Evolutionary conservation across 179 eudicot species (phyloP), one percentile per base, ranked within the genome.

Genomic region (Sideroxylon spinosum): DNA sequence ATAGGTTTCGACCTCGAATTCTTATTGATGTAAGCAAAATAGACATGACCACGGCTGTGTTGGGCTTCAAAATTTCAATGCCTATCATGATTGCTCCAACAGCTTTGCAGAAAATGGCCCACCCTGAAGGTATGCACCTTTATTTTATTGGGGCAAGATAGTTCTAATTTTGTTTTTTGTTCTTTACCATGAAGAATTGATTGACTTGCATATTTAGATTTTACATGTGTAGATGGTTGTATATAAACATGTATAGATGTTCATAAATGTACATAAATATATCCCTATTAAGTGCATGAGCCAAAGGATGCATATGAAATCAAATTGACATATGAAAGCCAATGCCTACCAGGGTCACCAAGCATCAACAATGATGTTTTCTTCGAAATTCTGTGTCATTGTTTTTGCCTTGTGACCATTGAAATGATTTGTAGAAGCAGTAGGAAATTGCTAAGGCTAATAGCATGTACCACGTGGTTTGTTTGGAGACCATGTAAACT

Each of bases 11-110:
- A 32, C 97, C 97, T 79, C 93, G 97, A 71, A 84, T 93, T 73
- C 89, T 93, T 20, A 68, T 89, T 74, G 94, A 93, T 84, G 97
- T 91, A 52, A 88, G 88, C 88, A 79, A 84, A 6, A 87, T 93
- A 73, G 90, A 93, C 82, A 82, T 84, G 66, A 82, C 87, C 52
- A 87, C 97, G 23, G 86, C 83, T 1, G 85, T 91, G 32, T 80
- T 93, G 86, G 93, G 94, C 67, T 87, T 83, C 83, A 88, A 91
- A 62, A 85, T 93, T 52, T 88, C 97, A 62, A 91, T 89, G 94
- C 98, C 98, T 0, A 89, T 93, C 82, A 91, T 93, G 97, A 83
- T 91, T 81, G 98, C 98, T 78, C 94, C 98, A 17, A 73, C 92
- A n/a, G 97, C 93, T 46, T 83, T 93, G 90, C 92, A 88, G 78